These are phyloP conservation scores for Dendrostoma leiphaemia DNA, from an alignment of 2,329 filamentous ascomycete genomes.

Conservation along the genomic window DNA sequence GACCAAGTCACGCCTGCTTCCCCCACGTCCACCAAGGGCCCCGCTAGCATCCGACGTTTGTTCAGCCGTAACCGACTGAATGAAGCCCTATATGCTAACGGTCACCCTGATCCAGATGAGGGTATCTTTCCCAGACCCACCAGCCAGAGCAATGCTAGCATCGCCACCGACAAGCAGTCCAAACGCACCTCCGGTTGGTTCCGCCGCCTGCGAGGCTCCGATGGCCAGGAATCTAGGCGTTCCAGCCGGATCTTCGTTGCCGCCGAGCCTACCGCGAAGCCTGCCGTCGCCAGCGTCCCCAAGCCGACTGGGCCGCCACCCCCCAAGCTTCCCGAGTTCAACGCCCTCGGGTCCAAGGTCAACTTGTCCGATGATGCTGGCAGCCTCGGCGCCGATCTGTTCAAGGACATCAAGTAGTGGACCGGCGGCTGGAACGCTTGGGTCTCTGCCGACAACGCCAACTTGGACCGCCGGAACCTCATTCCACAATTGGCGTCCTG, in stretches of 20 bases:
- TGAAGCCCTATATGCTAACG: constrained; percentile 47
- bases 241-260: constrained; percentile 43
- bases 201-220: constrained; percentile 45
- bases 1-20: constrained; percentile 48
- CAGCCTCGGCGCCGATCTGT: constrained; percentile 51
- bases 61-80: constrained; percentile 56
- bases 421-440: neutral
- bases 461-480: neutral
- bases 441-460: neutral
- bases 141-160: constrained; percentile 49
- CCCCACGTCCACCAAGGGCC: constrained; percentile 49
- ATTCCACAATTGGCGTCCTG: neutral
- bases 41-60: constrained; percentile 56
- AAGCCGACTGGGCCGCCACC: constrained; percentile 51
- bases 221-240: constrained; percentile 32
- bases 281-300: constrained; percentile 25
- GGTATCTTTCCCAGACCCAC: constrained; percentile 39
- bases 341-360: constrained; percentile 48
- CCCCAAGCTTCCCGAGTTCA: constrained; percentile 60
- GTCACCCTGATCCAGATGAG: constrained; percentile 38
- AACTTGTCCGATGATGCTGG: constrained; percentile 41
- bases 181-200: constrained; percentile 61
- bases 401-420: constrained; percentile 56
- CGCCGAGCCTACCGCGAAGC: constrained; percentile 25
- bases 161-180: constrained; percentile 51